Conservation (phyloP, 208 protist species). For the Strigomonas galati region DNA sequence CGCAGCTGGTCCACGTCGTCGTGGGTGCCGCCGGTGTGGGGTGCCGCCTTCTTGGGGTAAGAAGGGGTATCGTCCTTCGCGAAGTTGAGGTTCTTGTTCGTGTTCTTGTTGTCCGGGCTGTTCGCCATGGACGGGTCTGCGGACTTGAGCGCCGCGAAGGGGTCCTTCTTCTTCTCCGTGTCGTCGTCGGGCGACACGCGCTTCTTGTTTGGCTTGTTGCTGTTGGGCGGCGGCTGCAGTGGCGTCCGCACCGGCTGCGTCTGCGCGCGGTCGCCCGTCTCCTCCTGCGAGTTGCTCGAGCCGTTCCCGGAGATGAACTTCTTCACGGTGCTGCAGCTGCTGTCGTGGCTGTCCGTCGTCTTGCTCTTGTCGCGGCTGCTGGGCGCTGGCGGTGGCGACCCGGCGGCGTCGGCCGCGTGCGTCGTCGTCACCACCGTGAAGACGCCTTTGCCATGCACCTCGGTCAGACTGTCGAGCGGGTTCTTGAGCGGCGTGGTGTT, state of each 20-base stretch:
- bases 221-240: neutral
- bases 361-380: neutral
- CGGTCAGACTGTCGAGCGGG: neutral
- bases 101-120: conserved; percentile 4
- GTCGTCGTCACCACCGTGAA: neutral
- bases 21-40: neutral
- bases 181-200: conserved; percentile 10
- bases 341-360: neutral
- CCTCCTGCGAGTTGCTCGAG: conserved; percentile 8
- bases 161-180: conserved; percentile 12
- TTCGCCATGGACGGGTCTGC: conserved; percentile 26
- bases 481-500: neutral
- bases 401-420: neutral
- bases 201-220: neutral
- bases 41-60: neutral
- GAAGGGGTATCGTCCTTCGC: neutral
- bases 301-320: conserved; percentile 3
- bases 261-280: neutral
- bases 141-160: conserved; percentile 16
- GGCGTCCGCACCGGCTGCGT: neutral
- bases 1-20: too few species aligned
- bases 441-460: neutral
- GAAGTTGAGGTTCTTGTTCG: conserved; percentile 9
- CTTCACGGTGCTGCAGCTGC: conserved; percentile 8
- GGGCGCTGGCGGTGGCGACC: neutral